phyloP scores from a whole-genome alignment of 345 rosid species.

The Zanthoxylum bungeanum region DNA sequence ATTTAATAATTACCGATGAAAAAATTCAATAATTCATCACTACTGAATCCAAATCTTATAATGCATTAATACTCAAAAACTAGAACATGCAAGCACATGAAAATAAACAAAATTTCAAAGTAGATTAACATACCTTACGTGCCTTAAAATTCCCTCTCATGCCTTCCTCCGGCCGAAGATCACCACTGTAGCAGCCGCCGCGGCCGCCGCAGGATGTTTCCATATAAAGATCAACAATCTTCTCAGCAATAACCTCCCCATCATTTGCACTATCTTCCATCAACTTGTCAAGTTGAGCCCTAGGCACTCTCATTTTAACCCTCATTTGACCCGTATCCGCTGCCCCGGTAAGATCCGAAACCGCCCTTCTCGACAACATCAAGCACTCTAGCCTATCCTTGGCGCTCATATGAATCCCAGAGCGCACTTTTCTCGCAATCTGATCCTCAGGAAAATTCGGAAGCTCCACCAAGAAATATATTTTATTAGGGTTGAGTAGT shows the following conservation, averaged over 20 bases:
- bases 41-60: too few species aligned
- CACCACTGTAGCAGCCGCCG: background rate
- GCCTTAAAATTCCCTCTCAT: constrained; percentile 15
- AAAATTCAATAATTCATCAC: too few species aligned
- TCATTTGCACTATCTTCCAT: constrained; percentile 63
- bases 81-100: background rate
- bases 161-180: background rate
- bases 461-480: constrained; percentile 78
- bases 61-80: background rate
- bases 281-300: constrained; percentile 58
- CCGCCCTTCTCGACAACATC: constrained; percentile 74
- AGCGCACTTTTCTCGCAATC: constrained; percentile 64
- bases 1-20: too few species aligned
- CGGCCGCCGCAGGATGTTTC: constrained; percentile 18
- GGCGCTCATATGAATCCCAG: constrained; percentile 76
- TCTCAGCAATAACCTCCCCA: constrained; percentile 66
- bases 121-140: constrained; percentile 30
- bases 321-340: constrained; percentile 27
- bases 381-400: constrained; percentile 82
- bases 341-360: constrained; percentile 50
- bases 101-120: background rate
- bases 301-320: constrained; percentile 72
- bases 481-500: constrained; percentile 47
- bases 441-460: constrained; percentile 44
- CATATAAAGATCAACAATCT: constrained; percentile 52